Conservation (phyloP, 2,329 filamentous ascomycete genomes). For the Neonectria coccinea region DNA sequence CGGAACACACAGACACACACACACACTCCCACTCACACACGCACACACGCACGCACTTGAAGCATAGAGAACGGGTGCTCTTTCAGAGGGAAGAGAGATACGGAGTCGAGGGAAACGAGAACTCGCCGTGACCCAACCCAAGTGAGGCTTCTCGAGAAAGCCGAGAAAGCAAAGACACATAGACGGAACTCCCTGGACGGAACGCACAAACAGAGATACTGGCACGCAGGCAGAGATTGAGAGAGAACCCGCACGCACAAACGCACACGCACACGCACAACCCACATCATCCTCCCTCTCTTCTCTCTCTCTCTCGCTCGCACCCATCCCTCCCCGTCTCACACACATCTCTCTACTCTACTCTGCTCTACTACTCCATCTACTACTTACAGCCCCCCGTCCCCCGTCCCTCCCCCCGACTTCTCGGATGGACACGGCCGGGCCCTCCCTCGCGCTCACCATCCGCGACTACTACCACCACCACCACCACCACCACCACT, state of each 20-base stretch:
- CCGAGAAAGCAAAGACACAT: background rate
- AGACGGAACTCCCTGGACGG: background rate
- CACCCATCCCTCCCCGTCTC: background rate
- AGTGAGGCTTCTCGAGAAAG: background rate
- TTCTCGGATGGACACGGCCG: slow-evolving; percentile 31
- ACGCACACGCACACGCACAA: background rate
- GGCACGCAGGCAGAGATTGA: no score
- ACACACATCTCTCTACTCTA: background rate
- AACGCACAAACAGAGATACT: background rate
- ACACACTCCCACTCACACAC: no score
- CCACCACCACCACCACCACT: no score
- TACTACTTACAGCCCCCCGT: no score
- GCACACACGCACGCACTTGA: background rate
- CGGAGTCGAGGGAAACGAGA: background rate
- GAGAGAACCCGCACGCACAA: background rate
- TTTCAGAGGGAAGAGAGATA: background rate
- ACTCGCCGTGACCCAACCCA: background rate
- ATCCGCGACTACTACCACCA: slow-evolving; percentile 23
- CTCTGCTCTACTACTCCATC: no score
- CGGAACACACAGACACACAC: no score
- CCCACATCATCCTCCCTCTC: background rate
- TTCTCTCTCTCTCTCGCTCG: background rate
- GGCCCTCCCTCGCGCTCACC: slow-evolving; percentile 24
- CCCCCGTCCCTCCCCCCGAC: background rate
- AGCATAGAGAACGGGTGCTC: background rate